Evolutionary conservation across 306 rosid genomes (phyloP), one percentile per base, ranked within the genome.

Genomic region (Corylus avellana): DNA sequence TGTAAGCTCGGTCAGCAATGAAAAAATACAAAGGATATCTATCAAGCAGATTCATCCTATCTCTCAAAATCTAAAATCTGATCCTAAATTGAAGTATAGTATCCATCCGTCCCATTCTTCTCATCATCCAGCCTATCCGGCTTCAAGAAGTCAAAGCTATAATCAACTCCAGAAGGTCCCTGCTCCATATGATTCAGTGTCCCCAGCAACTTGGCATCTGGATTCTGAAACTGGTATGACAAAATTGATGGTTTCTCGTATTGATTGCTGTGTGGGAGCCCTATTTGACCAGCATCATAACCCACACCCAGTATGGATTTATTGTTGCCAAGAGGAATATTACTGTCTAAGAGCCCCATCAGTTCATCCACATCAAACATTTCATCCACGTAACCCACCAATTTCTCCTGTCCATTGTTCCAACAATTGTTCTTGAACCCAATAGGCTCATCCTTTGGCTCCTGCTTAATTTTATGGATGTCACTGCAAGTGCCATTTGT

Each of bases 201-300:
- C 50, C 97, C 97, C 14, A 91, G 82, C 68, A 90, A 72, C 83
- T 86, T 92, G n/a, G 90, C 88, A 46, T 91, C 97, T 22, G 92
- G 92, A 61, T 87, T 86, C 73, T 89, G 85, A 75, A 87, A 8
- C 63, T 91, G 84, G 71, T 87, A 84, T 0, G 85, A 75, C 49
- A 80, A 77, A 59, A 83, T 87, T 12, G 91, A 83, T 17, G 85
- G 83, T 4, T 78, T 35, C 29, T 81, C 92, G 29, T 46, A 46
- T 27, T 72, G 80, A 57, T 71, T 47, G 1, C 67, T 78, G 4
- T 76, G 78, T 0, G 86, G 22, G 42, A 81, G 71, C 62, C 32
- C 73, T 39, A 74, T 10, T 69, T 70, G 86, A 56, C 72, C 87
- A 77, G 47, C 69, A 35, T 20, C 75, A 27, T 51, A 35, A 25